Base-by-base conservation (phyloP, 2,329 filamentous ascomycete species). In the Coniochaeta prunicola region DNA sequence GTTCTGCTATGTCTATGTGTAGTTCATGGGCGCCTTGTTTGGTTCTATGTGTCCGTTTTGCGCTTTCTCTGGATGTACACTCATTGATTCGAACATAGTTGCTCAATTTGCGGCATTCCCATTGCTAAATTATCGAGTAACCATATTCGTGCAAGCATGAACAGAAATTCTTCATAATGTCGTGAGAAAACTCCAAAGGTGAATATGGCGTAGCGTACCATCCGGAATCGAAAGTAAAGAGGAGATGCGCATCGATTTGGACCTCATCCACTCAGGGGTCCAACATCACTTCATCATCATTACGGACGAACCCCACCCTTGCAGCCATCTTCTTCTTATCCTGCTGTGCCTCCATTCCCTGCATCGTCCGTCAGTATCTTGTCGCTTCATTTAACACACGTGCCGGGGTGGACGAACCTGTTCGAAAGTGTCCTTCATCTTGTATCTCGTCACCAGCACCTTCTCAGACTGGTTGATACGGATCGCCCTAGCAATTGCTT, bases 401-500 rank as follows among this genome's bases (percentile, higher is more conserved):
- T 6, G 19, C 28, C 7, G n/a, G 15, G 5, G n/a, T 1, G 12
- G 2, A 34, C 53, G 13, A 21, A 54, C 53, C 33, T 54, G 53
- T 15, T 54, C 53, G 17, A 54, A 30, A 5, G 53, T 54, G 1
- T 24, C 53, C 17, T 34, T 54, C 17, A 54, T 36, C 53, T 34
- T 36, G 53, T 54, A 54, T 10, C 53, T 33, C 53, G 53, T 54
- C n/a, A 54, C 53, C 15, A 34, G 59, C 0, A 83, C 80, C 10
- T 73, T 57, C 5, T 72, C 62, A 1, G 66, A 63, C 59, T 83
- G 80, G 0, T 78, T 77, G 0, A 83, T 67, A 0, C 80, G 73
- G 3, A 80, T 66, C 0, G 77, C 78, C 12, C 80, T 69, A 0
- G 73, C 78, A 13, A 83, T 75, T 0, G 80, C 81, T 58, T 84